Percentiles rank a stretch among this genome's conserved stretches.
Conservation (phyloP, 2,329 filamentous ascomycete genomes). For the Daldinia eschscholtzii region DNA sequence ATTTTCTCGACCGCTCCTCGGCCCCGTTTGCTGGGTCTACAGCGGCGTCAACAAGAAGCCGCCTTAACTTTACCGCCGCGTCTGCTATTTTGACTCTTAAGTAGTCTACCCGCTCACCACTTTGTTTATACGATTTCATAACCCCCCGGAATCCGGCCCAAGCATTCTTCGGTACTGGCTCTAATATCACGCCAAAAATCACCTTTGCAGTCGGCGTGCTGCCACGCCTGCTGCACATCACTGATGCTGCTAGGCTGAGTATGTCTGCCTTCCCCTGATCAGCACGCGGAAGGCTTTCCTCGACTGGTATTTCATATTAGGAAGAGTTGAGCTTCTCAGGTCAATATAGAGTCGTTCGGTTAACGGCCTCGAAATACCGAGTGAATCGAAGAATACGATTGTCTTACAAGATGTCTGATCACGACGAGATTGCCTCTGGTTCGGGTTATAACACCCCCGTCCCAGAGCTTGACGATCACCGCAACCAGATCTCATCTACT, state of each 20-base stretch:
- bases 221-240: constrained; percentile 53
- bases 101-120: constrained; percentile 28
- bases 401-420: constrained; percentile 74
- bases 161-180: constrained; percentile 31
- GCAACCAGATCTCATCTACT: constrained; percentile 72
- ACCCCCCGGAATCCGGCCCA: constrained; percentile 11
- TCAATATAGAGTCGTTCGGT: constrained; percentile 15
- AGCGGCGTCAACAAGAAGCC: constrained; percentile 97
- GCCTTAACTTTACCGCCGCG: constrained; percentile 79
- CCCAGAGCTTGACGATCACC: constrained; percentile 89
- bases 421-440: constrained; percentile 70
- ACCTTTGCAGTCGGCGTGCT: constrained; percentile 55
- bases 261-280: constrained; percentile 53
- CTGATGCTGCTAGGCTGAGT: constrained; percentile 49
- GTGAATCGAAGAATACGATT: constrained; percentile 31
- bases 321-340: constrained; percentile 1
- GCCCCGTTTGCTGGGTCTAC: constrained; percentile 93
- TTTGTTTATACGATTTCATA: constrained; percentile 18
- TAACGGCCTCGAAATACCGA: constrained; percentile 9
- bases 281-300: constrained; percentile 52
- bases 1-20: constrained; percentile 88
- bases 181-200: constrained; percentile 31
- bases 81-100: constrained; percentile 51
- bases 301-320: constrained; percentile 26
- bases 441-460: constrained; percentile 79